These are phyloP conservation scores for Mortierella sp. DNA, from an alignment of 371 early-diverging fungal genomes.

Conservation along the genomic window DNA sequence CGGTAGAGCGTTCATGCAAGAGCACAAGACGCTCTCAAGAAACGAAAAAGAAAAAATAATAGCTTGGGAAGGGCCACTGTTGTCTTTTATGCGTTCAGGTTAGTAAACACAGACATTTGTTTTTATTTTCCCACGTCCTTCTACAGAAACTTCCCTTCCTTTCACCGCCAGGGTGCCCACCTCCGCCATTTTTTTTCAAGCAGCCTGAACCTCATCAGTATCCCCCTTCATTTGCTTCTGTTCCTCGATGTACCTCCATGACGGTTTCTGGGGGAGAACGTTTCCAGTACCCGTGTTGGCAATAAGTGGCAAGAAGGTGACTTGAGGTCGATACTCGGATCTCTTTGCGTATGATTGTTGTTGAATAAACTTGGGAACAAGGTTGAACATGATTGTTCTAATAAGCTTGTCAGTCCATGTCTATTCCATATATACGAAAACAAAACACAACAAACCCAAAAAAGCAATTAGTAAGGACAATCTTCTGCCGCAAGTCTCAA, in stretches of 20 bases:
- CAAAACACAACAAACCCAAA: background rate
- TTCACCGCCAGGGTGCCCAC: no score
- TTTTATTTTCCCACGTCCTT: background rate
- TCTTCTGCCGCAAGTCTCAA: background rate
- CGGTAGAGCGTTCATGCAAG: no score
- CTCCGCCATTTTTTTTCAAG: background rate
- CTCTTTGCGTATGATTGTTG: background rate
- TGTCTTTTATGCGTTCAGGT: no score
- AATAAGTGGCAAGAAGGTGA: constrained; percentile 15
- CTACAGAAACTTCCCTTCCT: background rate
- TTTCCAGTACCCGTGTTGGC: constrained; percentile 7
- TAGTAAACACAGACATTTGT: background rate
- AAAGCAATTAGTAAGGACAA: background rate
- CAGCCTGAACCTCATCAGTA: background rate
- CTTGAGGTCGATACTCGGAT: constrained; percentile 15
- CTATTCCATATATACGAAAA: background rate
- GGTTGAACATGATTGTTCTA: background rate
- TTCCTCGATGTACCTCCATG: background rate
- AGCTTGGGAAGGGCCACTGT: no score
- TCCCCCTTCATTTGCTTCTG: background rate
- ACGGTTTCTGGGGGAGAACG: background rate
- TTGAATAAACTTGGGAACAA: background rate
- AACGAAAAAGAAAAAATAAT: no score
- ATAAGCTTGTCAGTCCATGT: background rate
- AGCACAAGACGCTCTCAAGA: no score